A percentile compares a stretch with the other conserved stretches of the same genome.
Conservation (phyloP, 2,329 filamentous ascomycete species). For the Arthrobotrys musiformis region DNA sequence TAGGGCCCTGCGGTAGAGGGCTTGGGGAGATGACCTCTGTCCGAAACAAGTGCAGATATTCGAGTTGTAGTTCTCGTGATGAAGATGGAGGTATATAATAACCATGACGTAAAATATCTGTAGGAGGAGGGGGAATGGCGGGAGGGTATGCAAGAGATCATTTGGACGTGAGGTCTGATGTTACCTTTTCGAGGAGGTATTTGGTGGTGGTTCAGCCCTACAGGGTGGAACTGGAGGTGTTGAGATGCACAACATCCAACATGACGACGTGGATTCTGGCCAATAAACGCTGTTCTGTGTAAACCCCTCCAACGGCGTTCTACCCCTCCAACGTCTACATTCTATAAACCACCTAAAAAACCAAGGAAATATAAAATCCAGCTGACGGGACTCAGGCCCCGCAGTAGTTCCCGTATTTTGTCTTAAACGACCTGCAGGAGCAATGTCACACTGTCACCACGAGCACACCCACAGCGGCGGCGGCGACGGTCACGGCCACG, state of each 20-base stretch:
- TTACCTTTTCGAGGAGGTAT: no score
- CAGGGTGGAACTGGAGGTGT: slow-evolving; percentile 43
- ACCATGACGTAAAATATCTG: slow-evolving; percentile 1
- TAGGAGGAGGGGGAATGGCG: background rate
- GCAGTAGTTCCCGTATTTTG: no score
- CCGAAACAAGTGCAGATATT: background rate
- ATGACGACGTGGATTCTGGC: background rate
- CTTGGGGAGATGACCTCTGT: no score
- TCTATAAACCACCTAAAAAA: background rate
- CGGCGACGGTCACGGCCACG: slow-evolving; percentile 64
- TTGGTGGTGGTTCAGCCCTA: slow-evolving; percentile 39
- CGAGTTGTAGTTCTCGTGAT: background rate
- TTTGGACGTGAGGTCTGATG: background rate
- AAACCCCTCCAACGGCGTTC: no score
- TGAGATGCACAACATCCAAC: slow-evolving; percentile 48
- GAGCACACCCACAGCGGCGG: slow-evolving; percentile 59
- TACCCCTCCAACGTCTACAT: slow-evolving; percentile 4
- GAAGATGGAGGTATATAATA: background rate
- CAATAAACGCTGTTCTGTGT: slow-evolving; percentile 30
- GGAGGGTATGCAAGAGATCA: slow-evolving; percentile 1
- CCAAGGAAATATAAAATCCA: background rate
- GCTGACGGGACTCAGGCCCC: no score
- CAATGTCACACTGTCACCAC: slow-evolving; percentile 53
- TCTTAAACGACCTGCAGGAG: no score
- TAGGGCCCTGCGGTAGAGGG: no score